phyloP scores from a whole-genome alignment of 2,329 filamentous ascomycete species.

The Fusarium equiseti region DNA sequence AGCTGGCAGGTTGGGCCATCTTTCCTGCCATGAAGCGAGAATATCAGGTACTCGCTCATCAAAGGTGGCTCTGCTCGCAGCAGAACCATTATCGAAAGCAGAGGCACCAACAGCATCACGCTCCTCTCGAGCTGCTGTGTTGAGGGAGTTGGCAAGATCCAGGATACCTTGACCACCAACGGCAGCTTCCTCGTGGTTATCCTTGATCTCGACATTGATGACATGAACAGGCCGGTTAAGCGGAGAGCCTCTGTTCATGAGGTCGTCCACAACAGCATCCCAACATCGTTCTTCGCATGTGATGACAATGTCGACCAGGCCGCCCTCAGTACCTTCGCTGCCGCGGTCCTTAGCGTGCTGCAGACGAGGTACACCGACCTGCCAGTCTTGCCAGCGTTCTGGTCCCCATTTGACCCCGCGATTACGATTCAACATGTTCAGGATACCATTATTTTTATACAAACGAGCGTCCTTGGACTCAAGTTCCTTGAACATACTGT shows the following conservation, averaged over 20 bases:
- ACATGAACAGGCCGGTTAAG: constrained; percentile 96
- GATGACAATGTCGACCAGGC: constrained; percentile 92
- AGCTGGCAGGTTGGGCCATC: constrained; percentile 90
- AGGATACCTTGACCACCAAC: constrained; percentile 92
- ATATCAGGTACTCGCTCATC: constrained; percentile 95
- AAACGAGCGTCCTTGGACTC: constrained; percentile 85
- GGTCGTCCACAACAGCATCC: constrained; percentile 96
- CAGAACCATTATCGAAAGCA: constrained; percentile 77
- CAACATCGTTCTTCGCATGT: constrained; percentile 98
- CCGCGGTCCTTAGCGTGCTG: constrained; percentile 83
- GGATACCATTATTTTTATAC: constrained; percentile 90
- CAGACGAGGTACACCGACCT: constrained; percentile 83
- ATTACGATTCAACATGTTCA: constrained; percentile 97
- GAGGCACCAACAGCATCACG: constrained; percentile 72
- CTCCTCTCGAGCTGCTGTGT: constrained; percentile 83
- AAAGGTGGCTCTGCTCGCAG: constrained; percentile 78
- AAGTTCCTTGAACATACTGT: constrained; percentile 93
- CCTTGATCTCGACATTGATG: constrained; percentile 98
- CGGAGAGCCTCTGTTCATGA: constrained; percentile 85
- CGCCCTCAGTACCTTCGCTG: constrained; percentile 83
- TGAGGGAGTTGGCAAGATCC: constrained; percentile 87
- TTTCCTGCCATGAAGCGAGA: constrained; percentile 91
- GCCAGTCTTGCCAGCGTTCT: constrained; percentile 98
- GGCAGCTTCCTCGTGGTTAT: constrained; percentile 96
- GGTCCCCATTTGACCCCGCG: constrained; percentile 93